These are phyloP conservation scores for Fagopyrum esculentum DNA, from an alignment of 148 eudicot genomes.

Conservation along the genomic window DNA sequence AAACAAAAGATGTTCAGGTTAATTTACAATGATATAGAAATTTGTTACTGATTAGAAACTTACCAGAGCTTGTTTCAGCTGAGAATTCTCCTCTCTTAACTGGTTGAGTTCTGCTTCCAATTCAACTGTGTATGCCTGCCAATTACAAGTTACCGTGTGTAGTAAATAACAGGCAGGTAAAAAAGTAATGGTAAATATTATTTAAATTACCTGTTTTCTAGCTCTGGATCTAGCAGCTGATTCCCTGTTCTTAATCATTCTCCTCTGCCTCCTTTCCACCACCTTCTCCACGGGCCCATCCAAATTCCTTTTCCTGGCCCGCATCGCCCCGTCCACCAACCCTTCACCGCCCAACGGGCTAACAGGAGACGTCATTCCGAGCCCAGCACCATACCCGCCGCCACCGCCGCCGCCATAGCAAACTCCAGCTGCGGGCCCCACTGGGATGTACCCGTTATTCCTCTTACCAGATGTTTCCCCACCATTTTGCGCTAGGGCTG, in stretches of 20 bases:
- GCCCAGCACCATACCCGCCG: constrained; percentile 34
- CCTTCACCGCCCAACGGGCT: constrained; percentile 73
- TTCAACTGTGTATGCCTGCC: constrained; percentile 86
- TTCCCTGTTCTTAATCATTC: constrained; percentile 89
- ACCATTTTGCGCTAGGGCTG: constrained; percentile 20
- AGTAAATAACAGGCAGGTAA: neutral
- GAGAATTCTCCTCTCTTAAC: constrained; percentile 50
- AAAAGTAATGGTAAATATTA: no score
- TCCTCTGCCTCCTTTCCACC: constrained; percentile 81
- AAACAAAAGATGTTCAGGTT: neutral
- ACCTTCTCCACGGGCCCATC: constrained; percentile 85
- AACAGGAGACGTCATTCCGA: constrained; percentile 48
- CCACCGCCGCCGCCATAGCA: constrained; percentile 40
- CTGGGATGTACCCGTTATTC: constrained; percentile 22
- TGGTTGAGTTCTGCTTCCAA: constrained; percentile 77
- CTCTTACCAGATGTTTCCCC: constrained; percentile 40
- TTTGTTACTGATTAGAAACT: neutral
- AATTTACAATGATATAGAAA: neutral
- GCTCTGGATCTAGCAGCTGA: constrained; percentile 96
- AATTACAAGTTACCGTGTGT: neutral
- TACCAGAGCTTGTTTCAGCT: constrained; percentile 49
- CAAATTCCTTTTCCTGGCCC: constrained; percentile 53
- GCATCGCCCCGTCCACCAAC: constrained; percentile 40
- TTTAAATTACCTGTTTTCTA: constrained; percentile 61
- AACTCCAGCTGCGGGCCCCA: constrained; percentile 19